Evolutionary conservation across 176 grass and related monocot species (phyloP), one percentile per base, ranked within the genome.

Genomic region (Carex myosuroides): DNA sequence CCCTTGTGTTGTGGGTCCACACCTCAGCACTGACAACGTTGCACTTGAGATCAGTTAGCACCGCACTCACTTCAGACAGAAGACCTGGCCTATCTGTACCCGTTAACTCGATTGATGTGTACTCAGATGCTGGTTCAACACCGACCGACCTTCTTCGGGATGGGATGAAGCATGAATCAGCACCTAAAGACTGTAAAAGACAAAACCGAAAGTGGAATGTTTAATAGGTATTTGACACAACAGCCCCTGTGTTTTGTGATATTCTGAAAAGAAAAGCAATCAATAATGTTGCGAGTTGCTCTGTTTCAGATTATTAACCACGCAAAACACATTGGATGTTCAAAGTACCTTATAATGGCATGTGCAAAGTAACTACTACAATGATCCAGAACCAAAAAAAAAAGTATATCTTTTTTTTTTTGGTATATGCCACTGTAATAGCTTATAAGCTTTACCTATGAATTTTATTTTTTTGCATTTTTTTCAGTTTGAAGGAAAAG

Each of bases 41-140:
- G 79, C 92, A 94, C 56, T 90, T 93, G 44, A 94, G 87, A 74
- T 89, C 71, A 8, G 92, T 92, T 53, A 97, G 94, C 41, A 97
- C 90, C 0, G 92, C 94, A 39, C 90, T 91, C 64, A 97, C 90
- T 88, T 97, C 94, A 20, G 94, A 97, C 20, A 97, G 90, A 67
- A 97, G 80, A 64, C 94, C 94, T 1, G 94, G 94, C 52, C 94
- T 81, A 68, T 97, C 92, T 9, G 87, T 89, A 53, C 92, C 94
- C 2, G 94, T 97, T 89, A 97, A 84, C 70, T 97, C 94, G n/a
- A 97, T 97, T 82, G 85, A 89, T 26, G 94, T 97, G 66, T 92
- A 89, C 32, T 91, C 71, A 30, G 90, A 91, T 48, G 90, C 90
- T 69, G 89, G 66, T 26, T 90, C 84, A 26, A 97, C 85, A 66